Conservation (phyloP, 2,329 filamentous ascomycete genomes). For the Scorias spongiosa region DNA sequence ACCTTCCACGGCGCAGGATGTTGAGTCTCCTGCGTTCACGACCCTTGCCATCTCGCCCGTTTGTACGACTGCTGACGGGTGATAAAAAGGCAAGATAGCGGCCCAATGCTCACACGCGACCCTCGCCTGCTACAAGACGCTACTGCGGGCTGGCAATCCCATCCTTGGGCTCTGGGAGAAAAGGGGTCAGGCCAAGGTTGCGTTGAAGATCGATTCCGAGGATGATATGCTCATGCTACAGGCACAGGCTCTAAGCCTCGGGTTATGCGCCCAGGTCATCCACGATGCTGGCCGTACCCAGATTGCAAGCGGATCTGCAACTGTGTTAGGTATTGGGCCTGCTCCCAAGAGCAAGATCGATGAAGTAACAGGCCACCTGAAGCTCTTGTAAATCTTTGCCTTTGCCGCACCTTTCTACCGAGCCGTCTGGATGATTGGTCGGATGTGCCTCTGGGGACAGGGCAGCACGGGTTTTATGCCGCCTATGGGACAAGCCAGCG, state of each 20-base stretch:
- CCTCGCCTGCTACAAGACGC: constrained; percentile 86
- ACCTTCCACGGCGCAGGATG: not conserved
- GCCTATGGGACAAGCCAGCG: not conserved
- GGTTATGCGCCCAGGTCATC: constrained; percentile 77
- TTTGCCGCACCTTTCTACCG: too few species aligned
- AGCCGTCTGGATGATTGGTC: too few species aligned
- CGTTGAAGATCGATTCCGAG: constrained; percentile 74
- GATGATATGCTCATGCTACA: constrained; percentile 63
- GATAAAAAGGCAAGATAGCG: constrained; percentile 69
- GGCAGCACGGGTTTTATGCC: too few species aligned
- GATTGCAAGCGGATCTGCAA: constrained; percentile 84
- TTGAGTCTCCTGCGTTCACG: too few species aligned
- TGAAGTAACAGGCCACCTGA: constrained; percentile 68
- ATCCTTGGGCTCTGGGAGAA: constrained; percentile 75
- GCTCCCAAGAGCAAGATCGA: constrained; percentile 80
- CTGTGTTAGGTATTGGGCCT: constrained; percentile 61
- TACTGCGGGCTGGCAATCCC: constrained; percentile 43
- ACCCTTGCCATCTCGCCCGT: too few species aligned
- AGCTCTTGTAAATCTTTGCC: constrained; percentile 48
- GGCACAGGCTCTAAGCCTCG: constrained; percentile 65
- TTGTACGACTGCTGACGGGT: not conserved
- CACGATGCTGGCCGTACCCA: constrained; percentile 94
- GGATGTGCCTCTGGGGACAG: too few species aligned
- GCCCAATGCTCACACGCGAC: constrained; percentile 95
- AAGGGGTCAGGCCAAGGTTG: constrained; percentile 68